Base-by-base conservation (phyloP, 202 grass and related monocot genomes). In the Digitaria exilis region DNA sequence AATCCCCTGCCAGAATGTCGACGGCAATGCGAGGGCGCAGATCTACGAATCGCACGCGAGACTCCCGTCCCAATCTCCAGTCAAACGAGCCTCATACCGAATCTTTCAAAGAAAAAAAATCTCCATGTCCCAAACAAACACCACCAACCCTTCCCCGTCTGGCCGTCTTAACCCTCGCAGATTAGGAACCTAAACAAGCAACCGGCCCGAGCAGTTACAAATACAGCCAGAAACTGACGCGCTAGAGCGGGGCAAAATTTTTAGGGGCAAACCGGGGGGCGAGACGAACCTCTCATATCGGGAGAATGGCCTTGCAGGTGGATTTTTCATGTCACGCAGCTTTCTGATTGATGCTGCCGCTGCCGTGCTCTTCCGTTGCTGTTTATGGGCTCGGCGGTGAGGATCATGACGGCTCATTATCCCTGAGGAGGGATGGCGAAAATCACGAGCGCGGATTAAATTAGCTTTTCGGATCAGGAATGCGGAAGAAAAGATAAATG, bases 51-150 rank as follows among this genome's bases (percentile, higher is more conserved):
- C 43, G 80, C 17, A 48, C 26, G 7, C 52, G 39, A 46, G 52
- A 24, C 52, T 19, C 54, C 54, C 4, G 13, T 73, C 79, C 42
- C 32, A 52, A 54, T 75, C 81, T 61, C 66, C 30, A 55, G 76
- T 73, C 69, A 80, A 86, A 65, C 8, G 52, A 73, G 30, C 84
- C 62, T 57, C 10, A 73, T 19, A 65, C n/a, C 22, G 54, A 43
- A 28, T 43, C 54, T 76, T 12, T 26, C 7, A 32, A 35, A 54
- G 42, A 37, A 73, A 51, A 19, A 52, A 68, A 31, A 22, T 26
- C 4, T 31, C 35, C 1, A 30, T 19, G 58, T 77, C 13, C 22
- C 66, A 21, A 48, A 14, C 37, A 56, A 30, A 60, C 67, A 41
- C 25, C 59, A 76, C 19, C 61, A 56, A 34, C 72, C 62, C 50